phyloP scores from a whole-genome alignment of 2,329 filamentous ascomycete genomes.

The Trichoderma pleuroti region DNA sequence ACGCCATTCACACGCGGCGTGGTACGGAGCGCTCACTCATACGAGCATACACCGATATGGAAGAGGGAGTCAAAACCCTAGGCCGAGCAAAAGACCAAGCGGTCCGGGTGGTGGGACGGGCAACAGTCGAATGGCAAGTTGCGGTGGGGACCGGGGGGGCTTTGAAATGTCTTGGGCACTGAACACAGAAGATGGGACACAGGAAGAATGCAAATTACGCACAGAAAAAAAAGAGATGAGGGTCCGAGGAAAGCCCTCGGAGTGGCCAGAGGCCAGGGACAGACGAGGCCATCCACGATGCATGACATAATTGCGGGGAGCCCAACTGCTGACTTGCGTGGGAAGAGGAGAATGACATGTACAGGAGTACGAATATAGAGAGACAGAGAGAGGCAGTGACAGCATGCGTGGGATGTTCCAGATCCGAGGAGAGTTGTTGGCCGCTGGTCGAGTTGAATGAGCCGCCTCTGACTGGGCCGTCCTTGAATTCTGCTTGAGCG shows the following conservation, averaged over 20 bases:
- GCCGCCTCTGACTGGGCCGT: constrained; percentile 14
- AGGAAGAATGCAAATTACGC: constrained; percentile 18
- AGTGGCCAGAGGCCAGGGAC: constrained; percentile 14
- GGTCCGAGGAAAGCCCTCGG: constrained; percentile 12
- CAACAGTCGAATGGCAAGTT: constrained; percentile 4
- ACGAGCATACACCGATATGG: constrained; percentile 17
- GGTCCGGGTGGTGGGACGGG: constrained; percentile 17
- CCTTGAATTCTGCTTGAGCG: constrained; percentile 14
- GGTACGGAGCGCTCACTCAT: constrained; percentile 19
- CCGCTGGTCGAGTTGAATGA: constrained; percentile 3
- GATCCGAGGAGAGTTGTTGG: constrained; percentile 6
- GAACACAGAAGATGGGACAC: constrained; percentile 15
- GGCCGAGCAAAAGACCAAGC: constrained; percentile 14
- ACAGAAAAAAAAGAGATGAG: constrained; percentile 17
- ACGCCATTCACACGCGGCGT: constrained; percentile 15
- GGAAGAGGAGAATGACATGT: constrained; percentile 12
- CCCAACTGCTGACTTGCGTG: constrained; percentile 19
- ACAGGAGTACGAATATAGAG: background rate
- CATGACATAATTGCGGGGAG: constrained; percentile 48
- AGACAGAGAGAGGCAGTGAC: constrained; percentile 7
- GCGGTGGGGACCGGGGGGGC: constrained; percentile 15
- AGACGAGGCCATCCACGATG: constrained; percentile 28
- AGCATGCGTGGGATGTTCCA: constrained; percentile 16
- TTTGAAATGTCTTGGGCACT: constrained; percentile 18
- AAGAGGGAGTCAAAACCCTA: constrained; percentile 15